These are phyloP conservation scores for Coleophoma eucalyptorum DNA, from an alignment of 2,329 filamentous ascomycete genomes.

Conservation along the genomic window DNA sequence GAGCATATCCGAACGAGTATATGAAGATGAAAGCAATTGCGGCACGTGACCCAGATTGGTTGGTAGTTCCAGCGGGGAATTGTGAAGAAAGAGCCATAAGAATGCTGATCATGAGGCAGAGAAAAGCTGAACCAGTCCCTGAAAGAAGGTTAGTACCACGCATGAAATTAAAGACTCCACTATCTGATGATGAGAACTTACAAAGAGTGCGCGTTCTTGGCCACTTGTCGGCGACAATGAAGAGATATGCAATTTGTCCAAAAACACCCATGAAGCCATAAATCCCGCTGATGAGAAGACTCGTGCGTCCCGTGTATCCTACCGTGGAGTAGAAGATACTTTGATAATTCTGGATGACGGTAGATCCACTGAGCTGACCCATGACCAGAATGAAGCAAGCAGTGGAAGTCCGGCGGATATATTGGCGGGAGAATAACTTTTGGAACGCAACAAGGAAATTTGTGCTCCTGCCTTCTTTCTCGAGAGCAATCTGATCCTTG, in stretches of 20 bases:
- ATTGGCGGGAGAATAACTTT: slow-evolving; percentile 21
- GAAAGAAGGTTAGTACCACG: too few relatives aligned
- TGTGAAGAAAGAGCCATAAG: slow-evolving; percentile 20
- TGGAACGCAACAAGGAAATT: slow-evolving; percentile 12
- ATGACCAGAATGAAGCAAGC: slow-evolving; percentile 30
- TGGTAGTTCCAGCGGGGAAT: slow-evolving; percentile 10
- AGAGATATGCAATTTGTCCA: slow-evolving; percentile 29
- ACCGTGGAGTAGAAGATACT: slow-evolving; percentile 30
- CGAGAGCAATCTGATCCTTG: slow-evolving; percentile 25
- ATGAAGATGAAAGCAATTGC: slow-evolving; percentile 34
- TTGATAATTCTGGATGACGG: slow-evolving; percentile 34
- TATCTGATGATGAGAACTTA: slow-evolving; percentile 13
- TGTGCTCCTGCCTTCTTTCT: slow-evolving; percentile 14
- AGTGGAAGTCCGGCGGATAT: slow-evolving; percentile 27
- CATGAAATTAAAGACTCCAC: neutral
- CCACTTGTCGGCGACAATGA: slow-evolving; percentile 29
- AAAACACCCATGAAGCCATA: slow-evolving; percentile 34
- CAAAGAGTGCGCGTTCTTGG: slow-evolving; percentile 27
- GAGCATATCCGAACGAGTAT: slow-evolving; percentile 30
- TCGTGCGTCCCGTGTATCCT: slow-evolving; percentile 27
- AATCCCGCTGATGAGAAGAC: slow-evolving; percentile 28
- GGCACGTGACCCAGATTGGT: slow-evolving; percentile 24
- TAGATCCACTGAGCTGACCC: slow-evolving; percentile 29
- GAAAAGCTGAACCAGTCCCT: slow-evolving; percentile 11
- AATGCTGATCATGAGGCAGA: slow-evolving; percentile 12